Percentiles rank a stretch among this genome's conserved stretches.
These are phyloP conservation scores for Annulohypoxylon stygium DNA, from an alignment of 495 filamentous ascomycete genomes.

Conservation along the genomic window DNA sequence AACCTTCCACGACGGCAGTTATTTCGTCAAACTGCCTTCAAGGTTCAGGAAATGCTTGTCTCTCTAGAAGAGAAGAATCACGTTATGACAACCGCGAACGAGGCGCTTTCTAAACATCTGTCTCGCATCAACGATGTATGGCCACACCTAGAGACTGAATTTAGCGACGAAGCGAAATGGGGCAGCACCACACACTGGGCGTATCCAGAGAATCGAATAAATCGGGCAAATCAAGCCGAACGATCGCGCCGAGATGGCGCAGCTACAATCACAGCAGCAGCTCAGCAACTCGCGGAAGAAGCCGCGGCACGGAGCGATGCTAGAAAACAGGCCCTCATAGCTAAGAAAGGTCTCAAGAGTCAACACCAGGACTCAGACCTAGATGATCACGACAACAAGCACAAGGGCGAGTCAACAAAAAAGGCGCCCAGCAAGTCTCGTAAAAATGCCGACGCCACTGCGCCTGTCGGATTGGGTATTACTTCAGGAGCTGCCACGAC, in stretches of 20 bases:
- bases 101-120: constrained; percentile 88
- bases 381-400: constrained; percentile 72
- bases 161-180: constrained; percentile 93
- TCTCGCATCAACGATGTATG: constrained; percentile 84
- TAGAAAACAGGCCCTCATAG: constrained; percentile 80
- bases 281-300: constrained; percentile 80
- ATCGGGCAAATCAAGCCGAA: constrained; percentile 73
- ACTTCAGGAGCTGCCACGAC: constrained; percentile 54
- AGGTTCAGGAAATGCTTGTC: constrained; percentile 81
- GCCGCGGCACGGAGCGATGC: constrained; percentile 82
- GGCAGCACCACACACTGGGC: constrained; percentile 96
- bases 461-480: constrained; percentile 68
- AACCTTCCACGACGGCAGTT: constrained; percentile 72
- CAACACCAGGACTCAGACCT: constrained; percentile 80
- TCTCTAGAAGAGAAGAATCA: constrained; percentile 97
- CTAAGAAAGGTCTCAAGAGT: constrained; percentile 75
- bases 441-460: constrained; percentile 67
- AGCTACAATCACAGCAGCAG: constrained; percentile 74
- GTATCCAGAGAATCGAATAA: constrained; percentile 85
- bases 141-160: constrained; percentile 85
- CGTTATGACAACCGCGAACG: constrained; percentile 88
- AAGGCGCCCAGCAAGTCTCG: constrained; percentile 72
- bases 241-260: constrained; percentile 82
- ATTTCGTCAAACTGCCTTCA: constrained; percentile 69
- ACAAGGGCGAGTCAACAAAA: constrained; percentile 65